phyloP scores from a whole-genome alignment of 768 basidiomycete species.

The Pleurotus tuber-regium region DNA sequence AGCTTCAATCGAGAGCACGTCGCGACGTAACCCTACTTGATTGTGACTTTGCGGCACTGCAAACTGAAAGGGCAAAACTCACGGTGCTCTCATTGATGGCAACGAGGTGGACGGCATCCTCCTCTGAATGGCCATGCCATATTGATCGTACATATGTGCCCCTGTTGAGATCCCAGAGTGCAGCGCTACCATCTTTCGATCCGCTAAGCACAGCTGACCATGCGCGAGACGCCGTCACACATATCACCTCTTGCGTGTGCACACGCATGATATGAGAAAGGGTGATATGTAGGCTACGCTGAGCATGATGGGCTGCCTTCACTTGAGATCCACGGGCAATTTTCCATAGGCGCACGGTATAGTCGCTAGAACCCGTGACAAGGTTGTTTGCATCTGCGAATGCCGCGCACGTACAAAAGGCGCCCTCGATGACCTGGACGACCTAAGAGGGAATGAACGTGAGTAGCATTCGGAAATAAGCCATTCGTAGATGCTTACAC shows the following conservation, averaged over 20 bases:
- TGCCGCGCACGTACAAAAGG: constrained; percentile 67
- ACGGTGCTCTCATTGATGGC: constrained; percentile 88
- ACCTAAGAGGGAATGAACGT: constrained; percentile 40
- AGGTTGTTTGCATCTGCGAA: constrained; percentile 75
- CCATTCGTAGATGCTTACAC: constrained; percentile 33
- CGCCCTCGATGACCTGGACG: constrained; percentile 75
- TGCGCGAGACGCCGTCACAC: constrained; percentile 68
- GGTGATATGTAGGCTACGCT: constrained; percentile 23
- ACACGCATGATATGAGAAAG: constrained; percentile 79
- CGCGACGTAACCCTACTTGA: constrained; percentile 76
- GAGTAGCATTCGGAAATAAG: too few species aligned
- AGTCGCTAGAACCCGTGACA: constrained; percentile 78
- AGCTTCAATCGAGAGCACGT: constrained; percentile 72
- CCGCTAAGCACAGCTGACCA: constrained; percentile 88
- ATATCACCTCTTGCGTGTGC: constrained; percentile 66
- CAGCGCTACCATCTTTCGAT: constrained; percentile 81
- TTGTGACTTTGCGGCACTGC: neutral
- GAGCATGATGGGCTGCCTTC: constrained; percentile 20
- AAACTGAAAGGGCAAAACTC: constrained; percentile 23
- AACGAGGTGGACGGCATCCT: constrained; percentile 57
- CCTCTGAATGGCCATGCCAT: constrained; percentile 54
- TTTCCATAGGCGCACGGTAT: constrained; percentile 84
- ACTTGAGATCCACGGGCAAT: constrained; percentile 37
- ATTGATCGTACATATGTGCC: constrained; percentile 80
- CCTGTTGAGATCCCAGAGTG: constrained; percentile 87